Evolutionary conservation across 1,284 basidiomycete genomes (phyloP).

Genomic region (Ustilago curta): DNA sequence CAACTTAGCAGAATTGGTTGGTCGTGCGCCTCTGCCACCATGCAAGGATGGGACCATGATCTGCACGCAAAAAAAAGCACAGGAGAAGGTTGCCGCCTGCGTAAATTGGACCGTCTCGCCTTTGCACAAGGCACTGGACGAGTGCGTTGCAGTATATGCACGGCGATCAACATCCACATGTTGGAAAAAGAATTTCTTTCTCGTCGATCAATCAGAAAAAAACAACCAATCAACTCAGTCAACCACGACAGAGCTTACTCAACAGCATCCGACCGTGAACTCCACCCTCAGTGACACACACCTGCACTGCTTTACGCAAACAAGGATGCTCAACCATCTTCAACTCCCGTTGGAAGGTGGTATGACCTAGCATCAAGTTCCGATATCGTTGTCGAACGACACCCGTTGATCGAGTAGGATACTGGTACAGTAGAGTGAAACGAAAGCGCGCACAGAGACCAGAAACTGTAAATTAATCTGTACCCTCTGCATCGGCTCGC

Average conservation of each 20-base stretch:
- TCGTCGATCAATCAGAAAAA: constrained; percentile 3
- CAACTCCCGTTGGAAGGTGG: constrained; percentile 3
- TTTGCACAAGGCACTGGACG: neutral
- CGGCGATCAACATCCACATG: constrained; percentile 6
- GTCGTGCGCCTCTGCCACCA: no score
- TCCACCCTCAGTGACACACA: no score
- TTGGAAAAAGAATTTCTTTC: neutral
- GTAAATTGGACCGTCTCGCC: no score
- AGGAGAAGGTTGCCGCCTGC: no score
- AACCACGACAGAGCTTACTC: neutral
- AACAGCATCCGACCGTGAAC: neutral
- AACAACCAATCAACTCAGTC: neutral
- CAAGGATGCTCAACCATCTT: neutral
- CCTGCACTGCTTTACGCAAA: neutral
- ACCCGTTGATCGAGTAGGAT: neutral
- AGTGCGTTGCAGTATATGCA: neutral
- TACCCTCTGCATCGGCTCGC: constrained; percentile 3
- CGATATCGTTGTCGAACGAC: constrained; percentile 12
- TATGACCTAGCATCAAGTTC: constrained; percentile 16
- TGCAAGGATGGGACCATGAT: no score
- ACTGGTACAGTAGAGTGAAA: no score
- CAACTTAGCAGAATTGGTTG: no score
- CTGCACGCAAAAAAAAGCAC: no score
- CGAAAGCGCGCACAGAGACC: no score
- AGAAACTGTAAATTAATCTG: no score